A percentile compares a stretch with the other conserved stretches of the same genome.
These are phyloP conservation scores for Backusella liffmaniae DNA, from an alignment of 192 early-diverging fungal species.

Conservation along the genomic window DNA sequence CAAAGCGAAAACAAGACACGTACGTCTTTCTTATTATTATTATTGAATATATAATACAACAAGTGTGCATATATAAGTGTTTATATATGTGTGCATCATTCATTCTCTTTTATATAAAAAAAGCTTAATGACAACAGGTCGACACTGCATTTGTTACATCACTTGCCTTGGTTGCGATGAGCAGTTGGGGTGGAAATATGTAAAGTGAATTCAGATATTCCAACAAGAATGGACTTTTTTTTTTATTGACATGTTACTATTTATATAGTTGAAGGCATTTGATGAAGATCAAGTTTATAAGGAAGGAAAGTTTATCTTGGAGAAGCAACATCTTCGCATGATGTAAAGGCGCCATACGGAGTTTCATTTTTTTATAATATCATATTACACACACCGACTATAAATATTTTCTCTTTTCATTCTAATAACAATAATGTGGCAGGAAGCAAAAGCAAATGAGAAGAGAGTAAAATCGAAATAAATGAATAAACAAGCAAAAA, in stretches of 20 bases:
- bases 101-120: slow-evolving; percentile 35
- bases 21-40: background rate
- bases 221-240: background rate
- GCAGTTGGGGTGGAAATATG: slow-evolving; percentile 66
- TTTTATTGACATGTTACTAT: background rate
- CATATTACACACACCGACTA: too few relatives aligned
- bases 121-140: slow-evolving; percentile 71
- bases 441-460: slow-evolving; percentile 34
- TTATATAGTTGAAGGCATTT: slow-evolving; percentile 53
- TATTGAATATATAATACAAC: too few relatives aligned
- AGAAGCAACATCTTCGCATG: slow-evolving; percentile 54
- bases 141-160: slow-evolving; percentile 71
- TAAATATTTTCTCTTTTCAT: background rate
- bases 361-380: background rate
- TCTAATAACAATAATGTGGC: slow-evolving; percentile 25
- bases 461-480: slow-evolving; percentile 18
- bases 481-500: background rate
- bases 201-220: slow-evolving; percentile 18
- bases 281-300: slow-evolving; percentile 69
- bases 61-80: too few relatives aligned
- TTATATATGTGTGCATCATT: too few relatives aligned
- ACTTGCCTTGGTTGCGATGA: slow-evolving; percentile 52
- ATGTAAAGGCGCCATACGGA: slow-evolving; percentile 12
- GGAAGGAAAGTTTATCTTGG: slow-evolving; percentile 75
- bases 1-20: background rate